A percentile compares a stretch with the other conserved stretches of the same genome.
phyloP scores from a whole-genome alignment of 257 asterid genomes.

The Primulina eburnea region DNA sequence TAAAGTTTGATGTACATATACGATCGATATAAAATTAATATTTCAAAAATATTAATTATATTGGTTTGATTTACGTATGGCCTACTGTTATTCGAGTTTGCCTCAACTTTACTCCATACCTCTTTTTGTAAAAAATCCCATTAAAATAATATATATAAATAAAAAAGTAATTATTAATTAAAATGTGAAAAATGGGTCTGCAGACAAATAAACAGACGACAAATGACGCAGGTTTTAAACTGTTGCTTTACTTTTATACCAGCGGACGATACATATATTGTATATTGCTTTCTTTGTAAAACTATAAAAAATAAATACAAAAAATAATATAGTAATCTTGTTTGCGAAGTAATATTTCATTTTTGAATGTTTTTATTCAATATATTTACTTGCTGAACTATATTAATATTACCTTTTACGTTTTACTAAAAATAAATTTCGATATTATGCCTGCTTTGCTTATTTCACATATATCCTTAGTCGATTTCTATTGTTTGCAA shows the following conservation, averaged over 20 bases:
- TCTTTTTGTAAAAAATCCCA: constrained; percentile 13
- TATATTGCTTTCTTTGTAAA: no score
- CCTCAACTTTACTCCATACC: constrained; percentile 50
- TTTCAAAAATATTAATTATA: neutral
- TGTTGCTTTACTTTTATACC: constrained; percentile 38
- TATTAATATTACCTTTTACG: neutral
- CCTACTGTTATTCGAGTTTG: constrained; percentile 44
- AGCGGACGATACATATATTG: neutral
- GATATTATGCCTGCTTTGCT: neutral
- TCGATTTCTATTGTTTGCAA: neutral
- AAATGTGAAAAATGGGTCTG: no score
- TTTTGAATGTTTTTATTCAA: no score
- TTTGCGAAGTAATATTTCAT: neutral
- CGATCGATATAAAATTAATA: neutral
- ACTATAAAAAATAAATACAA: no score
- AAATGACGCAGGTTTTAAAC: constrained; percentile 18
- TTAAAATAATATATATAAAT: no score
- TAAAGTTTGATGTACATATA: no score
- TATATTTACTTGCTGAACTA: neutral
- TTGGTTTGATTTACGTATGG: constrained; percentile 31
- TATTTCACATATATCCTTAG: neutral
- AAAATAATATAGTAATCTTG: no score
- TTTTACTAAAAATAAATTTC: no score
- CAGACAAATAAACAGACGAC: neutral
- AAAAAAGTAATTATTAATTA: no score